Percentiles rank a stretch among this genome's conserved stretches.
phyloP scores from a whole-genome alignment of 495 filamentous ascomycete species.

The Neurospora discreta region DNA sequence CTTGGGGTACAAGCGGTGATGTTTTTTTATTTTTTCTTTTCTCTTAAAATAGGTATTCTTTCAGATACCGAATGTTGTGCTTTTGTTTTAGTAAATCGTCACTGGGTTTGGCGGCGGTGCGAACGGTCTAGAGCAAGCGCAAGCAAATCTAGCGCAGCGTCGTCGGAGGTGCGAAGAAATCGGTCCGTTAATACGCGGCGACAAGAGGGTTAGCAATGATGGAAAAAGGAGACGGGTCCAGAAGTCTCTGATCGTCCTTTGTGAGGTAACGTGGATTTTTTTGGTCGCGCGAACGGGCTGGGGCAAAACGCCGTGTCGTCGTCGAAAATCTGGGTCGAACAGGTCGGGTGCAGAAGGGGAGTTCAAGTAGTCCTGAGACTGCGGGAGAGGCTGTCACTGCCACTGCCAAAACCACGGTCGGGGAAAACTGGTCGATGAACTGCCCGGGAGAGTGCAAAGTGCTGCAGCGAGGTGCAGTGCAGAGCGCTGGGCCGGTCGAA shows the following conservation, averaged over 20 bases:
- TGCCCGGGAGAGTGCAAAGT: background rate
- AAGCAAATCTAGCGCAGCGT: conserved; percentile 9
- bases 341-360: conserved; percentile 1
- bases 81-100: conserved; percentile 16
- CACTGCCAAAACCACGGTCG: conserved; percentile 17
- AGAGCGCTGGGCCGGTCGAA: conserved; percentile 8
- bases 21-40: background rate
- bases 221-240: conserved; percentile 1
- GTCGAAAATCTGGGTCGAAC: conserved; percentile 3
- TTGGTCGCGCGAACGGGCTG: conserved; percentile 4
- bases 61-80: conserved; percentile 9
- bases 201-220: conserved; percentile 7
- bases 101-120: conserved; percentile 13
- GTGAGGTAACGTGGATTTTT: conserved; percentile 5
- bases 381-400: conserved; percentile 3
- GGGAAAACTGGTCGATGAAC: conserved; percentile 12
- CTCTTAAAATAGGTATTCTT: conserved; percentile 3
- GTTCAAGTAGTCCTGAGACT: conserved; percentile 5
- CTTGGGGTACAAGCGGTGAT: background rate
- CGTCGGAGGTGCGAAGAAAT: conserved; percentile 6
- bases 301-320: conserved; percentile 7
- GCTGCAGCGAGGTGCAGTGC: conserved; percentile 7
- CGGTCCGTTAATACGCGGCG: conserved; percentile 7
- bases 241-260: background rate
- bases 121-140: conserved; percentile 8